A percentile compares a stretch with the other conserved stretches of the same genome.
Conservation (phyloP, 306 rosid species). For the Hippophae gyantsensis region DNA sequence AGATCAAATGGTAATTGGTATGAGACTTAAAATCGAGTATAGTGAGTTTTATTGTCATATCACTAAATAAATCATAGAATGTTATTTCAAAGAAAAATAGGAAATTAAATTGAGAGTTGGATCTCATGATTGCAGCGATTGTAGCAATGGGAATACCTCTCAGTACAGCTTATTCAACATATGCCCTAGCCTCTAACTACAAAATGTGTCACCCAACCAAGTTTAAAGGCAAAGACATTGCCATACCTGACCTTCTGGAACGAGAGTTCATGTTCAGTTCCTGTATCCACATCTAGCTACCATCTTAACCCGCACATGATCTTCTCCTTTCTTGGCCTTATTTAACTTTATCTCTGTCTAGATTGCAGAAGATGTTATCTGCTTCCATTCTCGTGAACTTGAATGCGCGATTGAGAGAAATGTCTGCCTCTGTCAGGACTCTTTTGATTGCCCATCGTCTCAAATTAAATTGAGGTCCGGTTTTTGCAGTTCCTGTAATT, state of each 20-base stretch:
- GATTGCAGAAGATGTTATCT: neutral
- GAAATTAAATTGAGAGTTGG: no score
- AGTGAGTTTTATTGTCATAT: no score
- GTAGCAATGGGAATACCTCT: no score
- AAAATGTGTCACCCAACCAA: constrained; percentile 21
- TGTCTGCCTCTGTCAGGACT: constrained; percentile 14
- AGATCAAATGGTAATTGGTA: no score
- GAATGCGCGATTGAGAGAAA: constrained; percentile 20
- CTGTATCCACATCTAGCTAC: constrained; percentile 14
- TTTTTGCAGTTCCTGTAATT: neutral
- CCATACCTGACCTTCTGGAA: constrained; percentile 19
- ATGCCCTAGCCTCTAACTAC: constrained; percentile 14
- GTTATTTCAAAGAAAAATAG: no score
- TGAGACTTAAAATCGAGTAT: no score
- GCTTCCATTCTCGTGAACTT: constrained; percentile 14
- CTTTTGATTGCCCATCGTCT: constrained; percentile 19
- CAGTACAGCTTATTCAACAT: no score
- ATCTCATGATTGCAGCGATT: no score
- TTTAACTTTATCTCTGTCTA: neutral
- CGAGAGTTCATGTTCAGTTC: constrained; percentile 9
- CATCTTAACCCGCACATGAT: constrained; percentile 10
- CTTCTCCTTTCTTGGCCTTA: constrained; percentile 13
- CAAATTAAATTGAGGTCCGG: neutral
- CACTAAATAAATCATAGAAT: no score
- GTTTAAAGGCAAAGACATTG: constrained; percentile 17